Evolutionary conservation across 2,329 filamentous ascomycete species (phyloP).

Genomic region (Rutstroemia sydowiana): DNA sequence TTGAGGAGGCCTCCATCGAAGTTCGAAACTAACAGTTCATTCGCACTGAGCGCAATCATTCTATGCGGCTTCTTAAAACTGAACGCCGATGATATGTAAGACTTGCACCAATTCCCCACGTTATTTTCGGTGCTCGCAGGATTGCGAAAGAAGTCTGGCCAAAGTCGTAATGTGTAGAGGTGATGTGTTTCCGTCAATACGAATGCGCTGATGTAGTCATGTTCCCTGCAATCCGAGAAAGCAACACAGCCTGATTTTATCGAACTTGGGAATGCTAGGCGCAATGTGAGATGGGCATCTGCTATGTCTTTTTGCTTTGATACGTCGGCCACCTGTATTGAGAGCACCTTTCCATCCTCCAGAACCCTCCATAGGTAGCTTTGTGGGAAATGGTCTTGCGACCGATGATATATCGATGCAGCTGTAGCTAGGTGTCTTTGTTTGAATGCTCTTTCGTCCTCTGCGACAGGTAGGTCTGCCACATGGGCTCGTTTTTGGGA

Average conservation of each 20-base stretch:
- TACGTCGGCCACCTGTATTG: slow-evolving; percentile 76
- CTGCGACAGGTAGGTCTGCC: slow-evolving; percentile 36
- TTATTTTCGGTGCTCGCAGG: slow-evolving; percentile 63
- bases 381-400: slow-evolving; percentile 66
- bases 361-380: slow-evolving; percentile 88
- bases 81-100: slow-evolving; percentile 66
- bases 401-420: slow-evolving; percentile 78
- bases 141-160: slow-evolving; percentile 73
- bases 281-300: slow-evolving; percentile 68
- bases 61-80: slow-evolving; percentile 73
- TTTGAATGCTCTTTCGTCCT: slow-evolving; percentile 70
- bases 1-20: slow-evolving; percentile 70
- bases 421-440: slow-evolving; percentile 66
- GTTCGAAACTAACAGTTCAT: slow-evolving; percentile 72
- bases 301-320: slow-evolving; percentile 57
- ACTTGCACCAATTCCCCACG: slow-evolving; percentile 69
- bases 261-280: slow-evolving; percentile 66
- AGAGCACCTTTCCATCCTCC: slow-evolving; percentile 70
- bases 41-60: slow-evolving; percentile 64
- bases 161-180: slow-evolving; percentile 76
- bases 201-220: slow-evolving; percentile 71
- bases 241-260: slow-evolving; percentile 74
- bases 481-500: slow-evolving; percentile 36
- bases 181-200: slow-evolving; percentile 72
- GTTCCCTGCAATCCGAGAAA: slow-evolving; percentile 70